Evolutionary conservation across 2,329 filamentous ascomycete genomes (phyloP).

Genomic region (Paecilomyces dactylethromorphus): DNA sequence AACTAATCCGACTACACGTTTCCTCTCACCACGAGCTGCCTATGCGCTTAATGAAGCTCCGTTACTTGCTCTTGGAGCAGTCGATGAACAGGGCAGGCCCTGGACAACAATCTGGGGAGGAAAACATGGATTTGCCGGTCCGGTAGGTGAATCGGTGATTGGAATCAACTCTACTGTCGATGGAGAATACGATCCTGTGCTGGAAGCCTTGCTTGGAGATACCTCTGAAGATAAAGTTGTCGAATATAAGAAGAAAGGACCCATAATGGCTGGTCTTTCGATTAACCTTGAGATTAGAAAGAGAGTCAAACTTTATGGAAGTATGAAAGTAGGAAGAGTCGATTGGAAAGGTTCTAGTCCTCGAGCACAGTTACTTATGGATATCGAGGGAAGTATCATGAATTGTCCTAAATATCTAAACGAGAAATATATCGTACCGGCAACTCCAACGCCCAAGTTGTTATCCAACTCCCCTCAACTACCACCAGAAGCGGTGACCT

Average conservation of each 20-base stretch:
- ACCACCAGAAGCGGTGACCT: slow-evolving; percentile 46
- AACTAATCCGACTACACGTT: slow-evolving; percentile 62
- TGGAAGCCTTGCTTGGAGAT: slow-evolving; percentile 53
- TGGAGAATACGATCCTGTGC: slow-evolving; percentile 60
- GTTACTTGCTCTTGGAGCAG: slow-evolving; percentile 65
- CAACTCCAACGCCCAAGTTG: slow-evolving; percentile 48
- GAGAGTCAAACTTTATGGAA: slow-evolving; percentile 67
- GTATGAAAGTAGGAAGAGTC: slow-evolving; percentile 59
- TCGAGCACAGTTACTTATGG: slow-evolving; percentile 56
- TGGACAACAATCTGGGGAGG: slow-evolving; percentile 81
- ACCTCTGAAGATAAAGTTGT: slow-evolving; percentile 43
- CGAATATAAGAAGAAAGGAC: slow-evolving; percentile 26
- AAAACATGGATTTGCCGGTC: slow-evolving; percentile 58
- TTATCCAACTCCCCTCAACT: slow-evolving; percentile 45
- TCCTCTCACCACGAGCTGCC: slow-evolving; percentile 56
- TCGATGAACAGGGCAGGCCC: slow-evolving; percentile 59
- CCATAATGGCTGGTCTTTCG: slow-evolving; percentile 56
- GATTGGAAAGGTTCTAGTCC: slow-evolving; percentile 18
- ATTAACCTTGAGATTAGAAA: slow-evolving; percentile 62
- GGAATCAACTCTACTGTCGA: slow-evolving; percentile 59
- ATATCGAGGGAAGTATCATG: slow-evolving; percentile 56
- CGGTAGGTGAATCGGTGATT: slow-evolving; percentile 57
- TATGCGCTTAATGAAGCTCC: slow-evolving; percentile 57
- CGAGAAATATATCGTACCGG: slow-evolving; percentile 56
- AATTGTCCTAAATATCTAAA: slow-evolving; percentile 89